phyloP scores from a whole-genome alignment of 768 basidiomycete genomes.

The Boletus barrowsii region DNA sequence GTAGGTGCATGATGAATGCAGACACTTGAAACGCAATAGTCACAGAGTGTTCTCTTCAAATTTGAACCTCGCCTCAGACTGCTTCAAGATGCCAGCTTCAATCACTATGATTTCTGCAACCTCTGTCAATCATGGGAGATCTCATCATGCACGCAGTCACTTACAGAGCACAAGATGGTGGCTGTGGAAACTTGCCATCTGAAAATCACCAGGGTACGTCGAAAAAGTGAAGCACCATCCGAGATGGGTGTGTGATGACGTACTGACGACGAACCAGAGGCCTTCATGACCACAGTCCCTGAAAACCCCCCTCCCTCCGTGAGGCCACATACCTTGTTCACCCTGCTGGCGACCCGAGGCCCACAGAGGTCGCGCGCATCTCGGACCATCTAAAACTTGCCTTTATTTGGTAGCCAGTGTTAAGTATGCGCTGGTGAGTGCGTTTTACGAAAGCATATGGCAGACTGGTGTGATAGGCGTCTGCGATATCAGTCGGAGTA shows the following conservation, averaged over 20 bases:
- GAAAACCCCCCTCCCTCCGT: slow-evolving; percentile 49
- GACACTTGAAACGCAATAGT: not conserved
- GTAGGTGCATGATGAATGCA: no score
- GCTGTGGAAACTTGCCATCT: slow-evolving; percentile 26
- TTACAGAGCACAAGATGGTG: slow-evolving; percentile 29
- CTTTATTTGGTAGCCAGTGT: slow-evolving; percentile 14
- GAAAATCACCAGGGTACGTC: slow-evolving; percentile 15
- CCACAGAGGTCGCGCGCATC: slow-evolving; percentile 44
- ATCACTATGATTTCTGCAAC: slow-evolving; percentile 29
- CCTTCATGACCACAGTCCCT: slow-evolving; percentile 35
- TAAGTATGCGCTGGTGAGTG: slow-evolving; percentile 19
- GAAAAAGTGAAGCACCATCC: not conserved
- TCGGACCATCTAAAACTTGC: slow-evolving; percentile 38
- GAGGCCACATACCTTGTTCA: slow-evolving; percentile 44
- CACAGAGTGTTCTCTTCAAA: not conserved
- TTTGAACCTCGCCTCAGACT: slow-evolving; percentile 15
- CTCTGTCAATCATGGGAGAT: not conserved
- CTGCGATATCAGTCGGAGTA: slow-evolving; percentile 21
- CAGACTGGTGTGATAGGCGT: slow-evolving; percentile 14
- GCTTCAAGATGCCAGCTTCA: slow-evolving; percentile 26
- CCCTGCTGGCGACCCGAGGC: slow-evolving; percentile 40
- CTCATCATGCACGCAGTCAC: slow-evolving; percentile 4
- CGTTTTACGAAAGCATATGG: slow-evolving; percentile 12
- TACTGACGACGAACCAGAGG: slow-evolving; percentile 30
- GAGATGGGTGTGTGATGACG: not conserved